Evolutionary conservation across 495 filamentous ascomycete species (phyloP).

Genomic region (Physcia stellaris): DNA sequence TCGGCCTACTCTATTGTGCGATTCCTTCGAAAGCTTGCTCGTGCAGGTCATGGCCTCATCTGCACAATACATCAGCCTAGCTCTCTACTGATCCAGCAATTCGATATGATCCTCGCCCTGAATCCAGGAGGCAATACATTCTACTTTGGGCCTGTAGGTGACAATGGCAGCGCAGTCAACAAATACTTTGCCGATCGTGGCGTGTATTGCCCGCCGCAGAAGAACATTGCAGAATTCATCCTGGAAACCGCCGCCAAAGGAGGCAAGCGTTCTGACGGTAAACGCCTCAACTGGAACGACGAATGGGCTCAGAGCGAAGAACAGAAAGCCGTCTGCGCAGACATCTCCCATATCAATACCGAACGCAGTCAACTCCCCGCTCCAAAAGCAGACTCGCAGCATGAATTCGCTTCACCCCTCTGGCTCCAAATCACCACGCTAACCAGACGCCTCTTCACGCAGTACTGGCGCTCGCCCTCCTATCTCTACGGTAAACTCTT

Average conservation of each 20-base stretch:
- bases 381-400: slow-evolving; percentile 23
- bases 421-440: slow-evolving; percentile 43
- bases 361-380: slow-evolving; percentile 24
- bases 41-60: slow-evolving; percentile 53
- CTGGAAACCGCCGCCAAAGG: slow-evolving; percentile 77
- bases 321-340: slow-evolving; percentile 25
- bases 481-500: slow-evolving; percentile 53
- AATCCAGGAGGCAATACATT: slow-evolving; percentile 55
- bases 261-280: slow-evolving; percentile 38
- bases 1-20: slow-evolving; percentile 51
- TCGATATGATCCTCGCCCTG: slow-evolving; percentile 57
- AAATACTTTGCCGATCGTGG: slow-evolving; percentile 41
- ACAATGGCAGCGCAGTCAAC: slow-evolving; percentile 29
- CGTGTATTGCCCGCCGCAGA: slow-evolving; percentile 35
- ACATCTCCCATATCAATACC: slow-evolving; percentile 41
- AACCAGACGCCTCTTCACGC: slow-evolving; percentile 40
- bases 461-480: slow-evolving; percentile 46
- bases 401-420: slow-evolving; percentile 45
- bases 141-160: slow-evolving; percentile 61
- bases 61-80: slow-evolving; percentile 73
- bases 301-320: slow-evolving; percentile 49
- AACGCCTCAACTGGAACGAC: slow-evolving; percentile 51
- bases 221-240: slow-evolving; percentile 79
- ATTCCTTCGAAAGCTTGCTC: slow-evolving; percentile 51
- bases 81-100: slow-evolving; percentile 56